Base-by-base conservation (phyloP, 169 alveolate genomes). In the Cryptosporidium tyzzeri region DNA sequence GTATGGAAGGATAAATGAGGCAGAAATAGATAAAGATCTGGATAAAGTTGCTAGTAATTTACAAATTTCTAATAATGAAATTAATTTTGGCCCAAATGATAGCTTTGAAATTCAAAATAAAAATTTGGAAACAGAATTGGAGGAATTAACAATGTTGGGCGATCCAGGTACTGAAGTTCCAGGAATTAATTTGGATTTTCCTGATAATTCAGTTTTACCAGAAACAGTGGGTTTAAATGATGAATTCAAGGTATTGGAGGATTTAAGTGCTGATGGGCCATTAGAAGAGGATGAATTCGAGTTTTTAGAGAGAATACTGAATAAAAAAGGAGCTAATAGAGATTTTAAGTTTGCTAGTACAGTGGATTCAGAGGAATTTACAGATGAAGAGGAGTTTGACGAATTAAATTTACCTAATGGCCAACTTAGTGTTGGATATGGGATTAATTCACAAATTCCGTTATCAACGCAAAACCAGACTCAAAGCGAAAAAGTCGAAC, bases 311-410 rank as follows among this genome's bases (percentile, higher is more conserved):
- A 31, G 71, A 10, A 18, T 33, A 14, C 2, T 65, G 50, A 37
- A 65, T 16, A 31, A 65, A 35, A 65, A 65, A 35, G 9, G 31
- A 8, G 3, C 0, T 33, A 65, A 31, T 33, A 37, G 7, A 9
- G 9, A 65, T 33, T 21, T 21, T 33, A 53, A 31, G 0, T 65
- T 65, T 37, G 50, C 33, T 12, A 65, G 71, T 65, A 65, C 71
- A 35, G 71, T 65, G 31, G 71, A 65, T 18, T 65, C 71, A 3
- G 71, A 65, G 3, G 71, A 65, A 31, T 18, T 65, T 2, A 35
- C 50, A 8, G 71, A 65, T 65, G 50, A 35, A 9, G 71, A 65
- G 7, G 26, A 55, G 14, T 7, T 7, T 0, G 12, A 65, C 33
- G 33, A 33, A 6, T 65, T 65, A 23, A 29, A 35, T 33, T 65